Evolutionary conservation across 2,329 filamentous ascomycete genomes (phyloP).

Genomic region (Trichoderma gracile): DNA sequence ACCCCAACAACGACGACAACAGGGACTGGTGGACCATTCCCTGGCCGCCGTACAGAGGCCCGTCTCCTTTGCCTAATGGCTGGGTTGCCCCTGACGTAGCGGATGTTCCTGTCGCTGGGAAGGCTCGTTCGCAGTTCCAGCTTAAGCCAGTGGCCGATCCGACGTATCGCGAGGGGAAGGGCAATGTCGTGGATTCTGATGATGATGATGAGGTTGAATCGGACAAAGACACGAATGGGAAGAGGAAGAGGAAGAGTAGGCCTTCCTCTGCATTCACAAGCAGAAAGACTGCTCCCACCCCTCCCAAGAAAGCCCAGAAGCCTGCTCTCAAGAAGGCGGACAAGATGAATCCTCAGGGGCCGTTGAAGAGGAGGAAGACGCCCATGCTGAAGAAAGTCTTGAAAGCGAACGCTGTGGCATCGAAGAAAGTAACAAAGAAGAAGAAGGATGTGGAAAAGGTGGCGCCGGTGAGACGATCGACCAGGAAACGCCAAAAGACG

Average conservation of each 20-base stretch:
- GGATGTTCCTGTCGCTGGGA: background rate
- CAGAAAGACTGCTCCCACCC: background rate
- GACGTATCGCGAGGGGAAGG: constrained; percentile 28
- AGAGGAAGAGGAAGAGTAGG: constrained; percentile 18
- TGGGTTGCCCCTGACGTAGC: constrained; percentile 29
- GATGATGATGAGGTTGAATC: constrained; percentile 30
- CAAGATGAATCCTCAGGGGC: background rate
- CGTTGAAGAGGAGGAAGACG: background rate
- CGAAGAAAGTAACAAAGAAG: background rate
- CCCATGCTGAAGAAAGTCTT: background rate
- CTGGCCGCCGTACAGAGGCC: constrained; percentile 34
- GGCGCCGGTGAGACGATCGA: background rate
- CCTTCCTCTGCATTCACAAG: background rate
- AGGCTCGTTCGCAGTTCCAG: constrained; percentile 6
- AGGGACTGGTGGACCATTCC: constrained; percentile 32
- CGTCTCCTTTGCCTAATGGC: constrained; percentile 29
- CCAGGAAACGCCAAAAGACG: constrained; percentile 23
- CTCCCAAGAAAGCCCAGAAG: background rate
- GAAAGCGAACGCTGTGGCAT: background rate
- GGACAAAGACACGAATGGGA: constrained; percentile 11
- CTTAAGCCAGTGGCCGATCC: constrained; percentile 26
- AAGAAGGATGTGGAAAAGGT: background rate
- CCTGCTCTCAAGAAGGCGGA: background rate
- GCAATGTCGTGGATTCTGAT: constrained; percentile 27
- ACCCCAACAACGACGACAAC: constrained; percentile 39